These are phyloP conservation scores for Pseudogymnoascus sp. DNA, from an alignment of 2,329 filamentous ascomycete genomes.

Conservation along the genomic window DNA sequence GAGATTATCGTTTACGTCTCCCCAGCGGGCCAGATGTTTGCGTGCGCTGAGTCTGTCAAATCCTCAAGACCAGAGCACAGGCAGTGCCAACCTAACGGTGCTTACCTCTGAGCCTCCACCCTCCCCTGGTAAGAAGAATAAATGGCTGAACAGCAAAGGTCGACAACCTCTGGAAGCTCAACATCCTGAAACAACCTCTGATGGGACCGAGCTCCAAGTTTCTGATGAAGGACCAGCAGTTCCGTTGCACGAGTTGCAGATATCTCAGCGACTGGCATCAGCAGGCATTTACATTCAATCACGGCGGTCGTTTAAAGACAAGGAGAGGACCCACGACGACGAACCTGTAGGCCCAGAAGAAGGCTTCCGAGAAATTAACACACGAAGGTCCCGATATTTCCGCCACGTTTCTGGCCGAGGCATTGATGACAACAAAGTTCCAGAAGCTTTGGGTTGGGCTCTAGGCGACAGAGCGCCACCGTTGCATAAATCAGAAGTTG, in stretches of 20 bases:
- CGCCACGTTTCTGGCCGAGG: background rate
- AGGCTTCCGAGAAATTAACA: background rate
- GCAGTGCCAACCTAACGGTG: conserved; percentile 7
- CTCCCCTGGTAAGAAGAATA: conserved; percentile 1
- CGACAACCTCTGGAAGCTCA: conserved; percentile 7
- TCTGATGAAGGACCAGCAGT: background rate
- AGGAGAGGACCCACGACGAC: background rate
- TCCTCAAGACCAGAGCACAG: conserved; percentile 11
- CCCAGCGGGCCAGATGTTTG: conserved; percentile 21
- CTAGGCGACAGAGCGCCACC: background rate
- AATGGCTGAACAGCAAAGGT: background rate
- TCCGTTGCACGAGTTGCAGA: conserved; percentile 26
- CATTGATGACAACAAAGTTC: background rate
- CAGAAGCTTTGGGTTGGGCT: background rate
- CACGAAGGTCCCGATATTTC: background rate
- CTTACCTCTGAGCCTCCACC: conserved; percentile 10
- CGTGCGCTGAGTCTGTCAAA: conserved; percentile 23
- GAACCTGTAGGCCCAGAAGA: background rate
- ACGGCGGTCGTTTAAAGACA: background rate
- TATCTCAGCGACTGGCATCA: conserved; percentile 21
- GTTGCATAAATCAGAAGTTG: background rate
- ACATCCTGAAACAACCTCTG: background rate
- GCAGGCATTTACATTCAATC: conserved; percentile 17
- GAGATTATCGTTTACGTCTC: conserved; percentile 25
- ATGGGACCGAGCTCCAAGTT: background rate